These are phyloP conservation scores for Gynandropsis gynandra DNA, from an alignment of 345 rosid genomes.

Conservation along the genomic window DNA sequence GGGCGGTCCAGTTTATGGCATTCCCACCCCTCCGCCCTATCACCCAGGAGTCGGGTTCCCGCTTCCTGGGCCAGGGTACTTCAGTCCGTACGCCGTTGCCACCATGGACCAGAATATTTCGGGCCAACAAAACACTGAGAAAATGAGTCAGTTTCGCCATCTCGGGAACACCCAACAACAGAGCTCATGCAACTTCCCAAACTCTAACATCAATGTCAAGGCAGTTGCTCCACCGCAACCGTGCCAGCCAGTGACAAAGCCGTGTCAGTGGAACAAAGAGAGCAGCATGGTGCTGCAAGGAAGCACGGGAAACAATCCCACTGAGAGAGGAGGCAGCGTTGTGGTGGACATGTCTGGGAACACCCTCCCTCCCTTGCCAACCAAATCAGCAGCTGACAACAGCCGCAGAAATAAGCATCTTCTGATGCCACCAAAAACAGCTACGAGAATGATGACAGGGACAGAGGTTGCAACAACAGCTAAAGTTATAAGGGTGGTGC, in stretches of 20 bases:
- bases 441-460: constrained; percentile 47
- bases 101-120: constrained; percentile 36
- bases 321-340: constrained; percentile 20
- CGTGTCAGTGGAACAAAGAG: constrained; percentile 34
- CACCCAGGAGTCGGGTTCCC: constrained; percentile 51
- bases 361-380: constrained; percentile 14
- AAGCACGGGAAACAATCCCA: constrained; percentile 47
- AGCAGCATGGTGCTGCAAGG: constrained; percentile 34
- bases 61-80: constrained; percentile 49
- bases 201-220: constrained; percentile 15
- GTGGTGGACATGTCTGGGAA: constrained; percentile 2
- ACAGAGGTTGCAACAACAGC: constrained; percentile 33
- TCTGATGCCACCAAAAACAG: constrained; percentile 32
- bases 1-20: constrained; percentile 34
- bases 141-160: constrained; percentile 37
- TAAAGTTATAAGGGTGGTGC: constrained; percentile 76
- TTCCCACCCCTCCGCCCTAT: constrained; percentile 27
- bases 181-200: constrained; percentile 30
- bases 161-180: constrained; percentile 32
- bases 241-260: constrained; percentile 17
- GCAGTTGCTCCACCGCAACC: constrained; percentile 23
- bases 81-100: constrained; percentile 60
- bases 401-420: neutral
- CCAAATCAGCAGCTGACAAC: constrained; percentile 7
- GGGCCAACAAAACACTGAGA: constrained; percentile 42